phyloP scores from a whole-genome alignment of 106 monocot species.

The Apostasia shenzhenica region DNA sequence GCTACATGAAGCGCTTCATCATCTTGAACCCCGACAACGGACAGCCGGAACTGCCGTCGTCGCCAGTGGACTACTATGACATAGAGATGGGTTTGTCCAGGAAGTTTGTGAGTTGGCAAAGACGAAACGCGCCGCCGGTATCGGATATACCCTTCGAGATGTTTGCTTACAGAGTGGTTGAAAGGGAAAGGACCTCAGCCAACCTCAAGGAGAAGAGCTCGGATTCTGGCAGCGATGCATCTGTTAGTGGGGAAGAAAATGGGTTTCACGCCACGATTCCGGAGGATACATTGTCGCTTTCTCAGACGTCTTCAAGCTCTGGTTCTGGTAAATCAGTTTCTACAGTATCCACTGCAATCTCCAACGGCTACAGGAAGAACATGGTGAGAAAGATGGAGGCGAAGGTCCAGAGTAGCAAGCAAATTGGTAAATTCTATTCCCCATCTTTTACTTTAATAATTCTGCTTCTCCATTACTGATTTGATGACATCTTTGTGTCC shows the following conservation, averaged over 20 bases:
- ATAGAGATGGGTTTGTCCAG: slow-evolving; percentile 48
- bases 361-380: slow-evolving; percentile 5
- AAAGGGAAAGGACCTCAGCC: slow-evolving; percentile 38
- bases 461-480: too few relatives aligned
- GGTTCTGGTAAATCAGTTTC: slow-evolving; percentile 7
- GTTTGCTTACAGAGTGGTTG: slow-evolving; percentile 45
- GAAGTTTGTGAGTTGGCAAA: slow-evolving; percentile 29
- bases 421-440: slow-evolving; percentile 18
- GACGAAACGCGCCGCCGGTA: slow-evolving; percentile 16
- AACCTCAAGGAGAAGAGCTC: slow-evolving; percentile 41
- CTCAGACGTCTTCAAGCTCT: neutral
- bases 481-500: neutral
- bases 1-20: slow-evolving; percentile 70
- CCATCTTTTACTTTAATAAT: neutral
- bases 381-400: slow-evolving; percentile 19
- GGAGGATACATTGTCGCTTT: slow-evolving; percentile 13
- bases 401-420: slow-evolving; percentile 16
- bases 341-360: neutral
- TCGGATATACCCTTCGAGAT: slow-evolving; percentile 46
- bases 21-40: slow-evolving; percentile 54
- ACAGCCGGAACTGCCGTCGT: slow-evolving; percentile 30
- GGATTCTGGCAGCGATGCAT: slow-evolving; percentile 52
- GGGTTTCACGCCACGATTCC: neutral
- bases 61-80: slow-evolving; percentile 54
- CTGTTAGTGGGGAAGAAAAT: slow-evolving; percentile 36